phyloP scores from a whole-genome alignment of 257 asterid species.

The Nicotiana paniculata region DNA sequence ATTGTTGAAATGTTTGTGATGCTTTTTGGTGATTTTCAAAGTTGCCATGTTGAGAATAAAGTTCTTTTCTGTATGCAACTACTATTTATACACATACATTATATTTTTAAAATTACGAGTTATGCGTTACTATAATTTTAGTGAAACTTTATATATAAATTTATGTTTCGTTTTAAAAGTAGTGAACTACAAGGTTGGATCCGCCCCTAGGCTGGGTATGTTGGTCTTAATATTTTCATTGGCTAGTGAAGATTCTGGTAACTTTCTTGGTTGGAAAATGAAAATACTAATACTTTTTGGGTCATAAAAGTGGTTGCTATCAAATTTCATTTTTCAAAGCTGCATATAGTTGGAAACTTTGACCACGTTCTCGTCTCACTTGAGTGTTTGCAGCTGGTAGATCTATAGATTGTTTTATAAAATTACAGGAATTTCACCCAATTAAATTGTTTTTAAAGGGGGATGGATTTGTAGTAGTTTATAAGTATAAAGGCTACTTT shows the following conservation, averaged over 20 bases:
- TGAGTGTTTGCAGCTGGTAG: too few relatives aligned
- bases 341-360: neutral
- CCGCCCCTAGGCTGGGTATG: neutral
- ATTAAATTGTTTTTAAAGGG: too few relatives aligned
- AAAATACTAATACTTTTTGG: neutral
- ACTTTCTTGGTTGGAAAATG: neutral
- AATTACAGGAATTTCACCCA: neutral
- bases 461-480: neutral
- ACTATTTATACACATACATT: neutral
- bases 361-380: neutral
- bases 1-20: constrained; percentile 77
- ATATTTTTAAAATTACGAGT: too few relatives aligned
- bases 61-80: neutral
- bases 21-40: constrained; percentile 61
- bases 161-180: too few relatives aligned
- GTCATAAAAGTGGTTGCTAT: neutral
- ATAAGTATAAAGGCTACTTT: neutral
- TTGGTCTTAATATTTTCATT: neutral
- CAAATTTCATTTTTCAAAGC: neutral
- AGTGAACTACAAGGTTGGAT: too few relatives aligned
- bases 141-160: too few relatives aligned
- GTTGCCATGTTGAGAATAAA: constrained; percentile 33
- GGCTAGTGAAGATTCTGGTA: neutral
- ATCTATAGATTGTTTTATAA: too few relatives aligned
- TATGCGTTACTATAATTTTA: too few relatives aligned